Evolutionary conservation across 2,329 filamentous ascomycete genomes (phyloP), one percentile per base, ranked within the genome.

Genomic region (Diplodia scrobiculata): DNA sequence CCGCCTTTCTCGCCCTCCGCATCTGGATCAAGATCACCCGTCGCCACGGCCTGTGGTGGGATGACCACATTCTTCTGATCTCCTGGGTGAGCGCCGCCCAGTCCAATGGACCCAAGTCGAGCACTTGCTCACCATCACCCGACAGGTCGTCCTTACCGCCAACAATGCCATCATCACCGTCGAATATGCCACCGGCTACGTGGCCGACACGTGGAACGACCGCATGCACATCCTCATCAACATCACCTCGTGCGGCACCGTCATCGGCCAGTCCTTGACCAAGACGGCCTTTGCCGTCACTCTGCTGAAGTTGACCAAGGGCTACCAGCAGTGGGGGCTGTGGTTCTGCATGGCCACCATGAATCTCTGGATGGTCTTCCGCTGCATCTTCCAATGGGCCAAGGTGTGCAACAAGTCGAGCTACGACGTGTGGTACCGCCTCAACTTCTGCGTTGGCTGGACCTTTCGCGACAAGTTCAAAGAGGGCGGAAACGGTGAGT

Each of bases 171-270:
- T 84, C 17, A 84, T 84, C 64, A 71, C 80, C 1, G 68, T 79
- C 55, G 74, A 84, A 67, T 84, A 81, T 66, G 80, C 79, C 6
- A 83, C 79, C 7, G 82, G 82, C 60, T 84, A 84, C 68, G 78
- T 82, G 5, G 71, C 75, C 0, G 71, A 80, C n/a, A 70, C 74
- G 19, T 84, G 83, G 83, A 79, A 81, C 67, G 81, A 83, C 68
- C 78, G 77, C 64, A 84, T 84, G 82, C 81, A 82, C 70, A 83
- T 84, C 68, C 74, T 84, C 65, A 83, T 84, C 76, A 82, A 80
- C 69, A 72, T 78, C 27, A 74, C 73, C 38, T 78, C 77, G 6
- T 79, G 77, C 66, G 76, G 76, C 10, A 79, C 76, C 32, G 70
- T 79, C 1, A 68, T 79, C 14, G 74, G 74, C 52, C 77, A 79